Percentiles rank a stretch among this genome's conserved stretches.
These are phyloP conservation scores for Mycena pura DNA, from an alignment of 768 basidiomycete genomes.

Conservation along the genomic window DNA sequence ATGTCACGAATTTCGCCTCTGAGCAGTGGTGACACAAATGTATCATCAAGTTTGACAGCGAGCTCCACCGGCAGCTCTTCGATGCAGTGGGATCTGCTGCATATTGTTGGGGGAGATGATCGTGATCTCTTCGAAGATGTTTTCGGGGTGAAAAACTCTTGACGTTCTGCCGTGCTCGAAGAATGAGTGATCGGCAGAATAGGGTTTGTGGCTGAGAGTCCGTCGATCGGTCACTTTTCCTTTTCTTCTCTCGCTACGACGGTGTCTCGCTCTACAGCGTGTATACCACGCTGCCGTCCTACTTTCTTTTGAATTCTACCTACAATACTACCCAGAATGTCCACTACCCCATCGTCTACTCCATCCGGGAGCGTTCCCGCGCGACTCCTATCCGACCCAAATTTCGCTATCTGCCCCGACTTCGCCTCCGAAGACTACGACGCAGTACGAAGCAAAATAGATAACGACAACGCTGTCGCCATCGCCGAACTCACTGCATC, in stretches of 20 bases:
- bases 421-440: not conserved
- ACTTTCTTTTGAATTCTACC: no score
- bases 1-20: no score
- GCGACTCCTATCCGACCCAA: slow-evolving; percentile 4
- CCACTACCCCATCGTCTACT: not conserved
- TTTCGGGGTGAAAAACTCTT: no score
- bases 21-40: no score
- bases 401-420: not conserved
- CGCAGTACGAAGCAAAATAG: not conserved
- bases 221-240: not conserved
- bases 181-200: slow-evolving; percentile 6
- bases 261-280: not conserved
- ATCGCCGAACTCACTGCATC: not conserved
- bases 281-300: not conserved
- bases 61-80: no score
- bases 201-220: not conserved
- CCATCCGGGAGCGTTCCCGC: not conserved
- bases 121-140: no score
- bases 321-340: no score
- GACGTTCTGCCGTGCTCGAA: slow-evolving; percentile 4
- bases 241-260: not conserved
- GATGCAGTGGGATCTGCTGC: no score
- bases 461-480: not conserved
- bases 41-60: no score
- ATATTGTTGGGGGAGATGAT: no score